Conservation (phyloP, 768 basidiomycete species). For the Gloeopeniophorella convolvens region DNA sequence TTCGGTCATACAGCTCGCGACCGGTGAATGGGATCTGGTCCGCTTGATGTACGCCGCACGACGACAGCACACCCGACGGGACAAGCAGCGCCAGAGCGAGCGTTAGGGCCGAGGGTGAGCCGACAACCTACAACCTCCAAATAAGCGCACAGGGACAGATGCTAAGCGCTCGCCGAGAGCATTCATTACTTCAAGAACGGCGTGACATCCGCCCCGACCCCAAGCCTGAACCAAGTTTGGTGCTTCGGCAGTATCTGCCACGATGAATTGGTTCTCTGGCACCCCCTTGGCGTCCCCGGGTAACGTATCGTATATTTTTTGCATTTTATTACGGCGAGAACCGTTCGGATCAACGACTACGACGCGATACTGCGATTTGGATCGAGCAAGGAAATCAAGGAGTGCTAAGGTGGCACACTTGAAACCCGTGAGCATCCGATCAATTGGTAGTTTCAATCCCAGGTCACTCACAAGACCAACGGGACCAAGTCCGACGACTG, state of each 20-base stretch:
- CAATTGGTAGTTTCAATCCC: slow-evolving; percentile 1
- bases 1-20: slow-evolving; percentile 62
- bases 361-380: slow-evolving; percentile 44
- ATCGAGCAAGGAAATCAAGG: slow-evolving; percentile 49
- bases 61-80: slow-evolving; percentile 68
- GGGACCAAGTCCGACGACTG: slow-evolving; percentile 69
- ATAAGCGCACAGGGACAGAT: not conserved
- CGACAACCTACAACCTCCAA: slow-evolving; percentile 48
- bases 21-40: slow-evolving; percentile 50
- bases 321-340: slow-evolving; percentile 51
- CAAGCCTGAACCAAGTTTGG: slow-evolving; percentile 42
- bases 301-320: slow-evolving; percentile 43
- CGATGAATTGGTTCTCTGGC: slow-evolving; percentile 39
- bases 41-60: slow-evolving; percentile 65
- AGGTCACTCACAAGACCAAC: slow-evolving; percentile 52
- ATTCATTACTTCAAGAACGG: slow-evolving; percentile 53
- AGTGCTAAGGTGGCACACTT: slow-evolving; percentile 59
- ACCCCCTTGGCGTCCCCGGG: slow-evolving; percentile 34
- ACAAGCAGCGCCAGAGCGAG: slow-evolving; percentile 67
- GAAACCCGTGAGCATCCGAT: not conserved
- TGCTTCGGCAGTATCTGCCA: slow-evolving; percentile 45
- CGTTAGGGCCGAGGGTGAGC: slow-evolving; percentile 54
- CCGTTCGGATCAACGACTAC: slow-evolving; percentile 60
- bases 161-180: slow-evolving; percentile 8
- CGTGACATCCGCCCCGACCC: slow-evolving; percentile 58